phyloP scores from a whole-genome alignment of 371 early-diverging fungal genomes.

The Lichtheimia ornata region DNA sequence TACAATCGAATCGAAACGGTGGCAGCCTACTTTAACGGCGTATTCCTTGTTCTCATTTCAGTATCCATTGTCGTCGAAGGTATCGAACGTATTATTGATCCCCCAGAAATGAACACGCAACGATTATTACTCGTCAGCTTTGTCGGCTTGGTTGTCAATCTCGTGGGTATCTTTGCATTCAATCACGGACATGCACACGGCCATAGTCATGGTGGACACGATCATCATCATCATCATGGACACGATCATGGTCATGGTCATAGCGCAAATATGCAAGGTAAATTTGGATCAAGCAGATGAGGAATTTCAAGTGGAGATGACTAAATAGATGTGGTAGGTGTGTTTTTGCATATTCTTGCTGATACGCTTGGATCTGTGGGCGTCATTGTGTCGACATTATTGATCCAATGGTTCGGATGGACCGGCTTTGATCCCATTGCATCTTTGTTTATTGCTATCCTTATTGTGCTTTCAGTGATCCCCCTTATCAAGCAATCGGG shows the following conservation, averaged over 20 bases:
- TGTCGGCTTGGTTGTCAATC: constrained; percentile 89
- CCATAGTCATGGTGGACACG: constrained; percentile 46
- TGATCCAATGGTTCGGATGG: constrained; percentile 91
- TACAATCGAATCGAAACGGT: constrained; percentile 89
- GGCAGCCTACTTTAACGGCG: constrained; percentile 90
- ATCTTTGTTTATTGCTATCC: constrained; percentile 87
- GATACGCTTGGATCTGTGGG: constrained; percentile 96
- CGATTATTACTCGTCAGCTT: constrained; percentile 84
- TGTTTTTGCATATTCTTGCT: constrained; percentile 94
- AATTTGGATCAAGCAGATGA: neutral
- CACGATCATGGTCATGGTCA: constrained; percentile 54
- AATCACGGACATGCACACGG: constrained; percentile 74
- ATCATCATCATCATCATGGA: constrained; percentile 59
- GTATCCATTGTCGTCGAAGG: constrained; percentile 90
- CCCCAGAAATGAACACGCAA: constrained; percentile 87
- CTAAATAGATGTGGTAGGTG: constrained; percentile 49
- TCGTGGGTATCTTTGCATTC: constrained; percentile 92
- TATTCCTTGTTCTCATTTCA: constrained; percentile 87
- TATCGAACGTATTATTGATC: constrained; percentile 81
- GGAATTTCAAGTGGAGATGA: neutral
- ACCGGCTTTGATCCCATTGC: constrained; percentile 94
- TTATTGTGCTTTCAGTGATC: constrained; percentile 85
- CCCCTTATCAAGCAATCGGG: constrained; percentile 81
- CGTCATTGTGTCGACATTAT: constrained; percentile 90
- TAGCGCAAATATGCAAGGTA: constrained; percentile 79